Base-by-base conservation (phyloP, 768 basidiomycete species). In the Rhizopogon vulgaris region DNA sequence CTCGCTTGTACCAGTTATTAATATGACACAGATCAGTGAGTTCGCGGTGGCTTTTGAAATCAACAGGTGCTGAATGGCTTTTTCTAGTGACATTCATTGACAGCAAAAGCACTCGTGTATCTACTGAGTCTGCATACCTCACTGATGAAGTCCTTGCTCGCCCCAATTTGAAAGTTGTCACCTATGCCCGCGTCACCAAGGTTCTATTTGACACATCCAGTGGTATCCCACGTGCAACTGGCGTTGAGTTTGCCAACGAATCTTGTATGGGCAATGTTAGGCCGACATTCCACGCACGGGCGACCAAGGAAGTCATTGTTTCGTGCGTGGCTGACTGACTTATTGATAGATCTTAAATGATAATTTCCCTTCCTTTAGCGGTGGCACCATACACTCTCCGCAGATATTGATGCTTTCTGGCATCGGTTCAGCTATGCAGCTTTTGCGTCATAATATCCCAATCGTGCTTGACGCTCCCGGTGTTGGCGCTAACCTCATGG, bases 401-500 rank as follows among this genome's bases (percentile, higher is more conserved):
- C 22, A 22, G 22, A 22, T 22, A 22, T 22, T 22, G 22, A 22
- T 22, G 22, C 22, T 22, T 11, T 85, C 83, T 24, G 89, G 87
- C 10, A 70, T 91, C 34, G 89, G 87, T 3, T 82, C 85, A 25
- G 71, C 72, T 4, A 74, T 68, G 0, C 75, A 84, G 10, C 69
- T 89, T 22, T 56, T 68, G 11, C 63, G 69, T 22, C 70, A 80
- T 50, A 66, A 66, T 4, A 80, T 91, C 34, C 68, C 76, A 0
- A 66, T 80, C 17, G 71, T 82, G 14, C 63, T 77, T 3, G 78
- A 87, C 59, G 75, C 85, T 6, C 82, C 84, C 5, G 80, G 80
- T 15, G 87, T 91, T 27, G 89, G 89, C 11, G 71, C 75, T 14
- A 73, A 87, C 60, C 73, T 90, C 14, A 71, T 81, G 52, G 87